These are phyloP conservation scores for Cyclanthera cordifolia DNA, from an alignment of 306 rosid genomes.

Conservation along the genomic window DNA sequence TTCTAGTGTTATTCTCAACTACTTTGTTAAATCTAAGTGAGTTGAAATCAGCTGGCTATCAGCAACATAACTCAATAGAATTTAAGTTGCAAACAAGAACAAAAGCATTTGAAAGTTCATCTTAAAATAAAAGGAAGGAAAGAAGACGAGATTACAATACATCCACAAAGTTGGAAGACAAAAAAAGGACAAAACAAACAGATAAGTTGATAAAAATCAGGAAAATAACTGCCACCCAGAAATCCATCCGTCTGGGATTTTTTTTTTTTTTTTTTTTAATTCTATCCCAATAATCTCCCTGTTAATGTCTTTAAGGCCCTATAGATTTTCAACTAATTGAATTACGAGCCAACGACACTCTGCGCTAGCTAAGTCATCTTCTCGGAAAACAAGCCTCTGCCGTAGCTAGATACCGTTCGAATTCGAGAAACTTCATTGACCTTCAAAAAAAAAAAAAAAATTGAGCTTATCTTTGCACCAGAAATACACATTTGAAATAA, in stretches of 20 bases:
- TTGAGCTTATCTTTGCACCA: too few species aligned
- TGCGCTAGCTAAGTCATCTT: background rate
- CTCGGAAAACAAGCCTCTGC: constrained; percentile 10
- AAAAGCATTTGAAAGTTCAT: too few species aligned
- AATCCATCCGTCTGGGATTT: background rate
- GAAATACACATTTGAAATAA: too few species aligned
- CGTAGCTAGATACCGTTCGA: too few species aligned
- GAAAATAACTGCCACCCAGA: too few species aligned
- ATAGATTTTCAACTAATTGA: constrained; percentile 1
- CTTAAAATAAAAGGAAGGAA: background rate
- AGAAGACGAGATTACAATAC: constrained; percentile 7
- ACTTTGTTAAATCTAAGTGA: too few species aligned
- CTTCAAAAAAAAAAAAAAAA: background rate
- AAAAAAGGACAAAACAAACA: background rate
- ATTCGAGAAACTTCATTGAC: background rate
- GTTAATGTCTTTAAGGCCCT: constrained; percentile 2
- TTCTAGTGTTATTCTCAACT: too few species aligned
- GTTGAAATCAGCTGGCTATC: too few species aligned
- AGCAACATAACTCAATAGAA: too few species aligned
- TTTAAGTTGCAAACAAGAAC: too few species aligned
- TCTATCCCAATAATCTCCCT: constrained; percentile 9
- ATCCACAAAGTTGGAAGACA: background rate
- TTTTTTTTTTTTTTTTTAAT: too few species aligned
- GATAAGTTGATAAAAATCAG: background rate
- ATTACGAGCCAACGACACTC: background rate